Evolutionary conservation across 805 yeast genomes (phyloP), one percentile per base, ranked within the genome.

Genomic region (Monosporozyma solicola): DNA sequence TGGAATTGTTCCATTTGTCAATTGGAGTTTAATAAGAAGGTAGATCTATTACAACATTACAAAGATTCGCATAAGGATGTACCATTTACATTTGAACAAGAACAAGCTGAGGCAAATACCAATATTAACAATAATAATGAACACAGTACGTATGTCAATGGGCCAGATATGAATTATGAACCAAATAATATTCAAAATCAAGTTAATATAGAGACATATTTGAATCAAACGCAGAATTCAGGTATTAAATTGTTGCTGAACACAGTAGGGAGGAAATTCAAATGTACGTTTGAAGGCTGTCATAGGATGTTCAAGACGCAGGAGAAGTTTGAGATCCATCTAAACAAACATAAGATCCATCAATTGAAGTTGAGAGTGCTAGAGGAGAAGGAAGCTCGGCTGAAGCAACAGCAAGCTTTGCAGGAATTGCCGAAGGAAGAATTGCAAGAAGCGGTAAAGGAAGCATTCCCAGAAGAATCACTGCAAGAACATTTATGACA

Each of bases 1-100:
- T 87, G 95, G 92, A 77, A 77, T 53, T 88, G 96, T 68, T 64
- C 68, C 1, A 71, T 72, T 50, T 84, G 91, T 66, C 5, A 22
- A 6, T 35, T 39, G 15, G 70, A 75, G 32, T 85, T 80, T 60
- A 74, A 75, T 4, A 81, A 80, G 56, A 84, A 84, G 54, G 74
- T 73, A 11, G 84, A 79, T 47, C 70, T 86, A 29, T 60, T 80
- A 0, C 66, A 67, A 0, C 96, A 88, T 67, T 81, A 80, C 46
- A 57, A 61, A n/a, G 68, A 63, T n/a, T 84, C 79, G 52, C 80
- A 69, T 53, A 27, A 50, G 6, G 61, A 59, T 20, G 39, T 47
- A 2, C 47, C 51, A 16, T 10, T 59, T n/a, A 58, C 61, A 3
- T 24, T 24, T 5, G 59, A 55, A 33, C 31, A 43, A 25, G 46